A percentile compares a stretch with the other conserved stretches of the same genome.
Conservation (phyloP, 2,329 filamentous ascomycete species). For the Akanthomyces dipterigenus region DNA sequence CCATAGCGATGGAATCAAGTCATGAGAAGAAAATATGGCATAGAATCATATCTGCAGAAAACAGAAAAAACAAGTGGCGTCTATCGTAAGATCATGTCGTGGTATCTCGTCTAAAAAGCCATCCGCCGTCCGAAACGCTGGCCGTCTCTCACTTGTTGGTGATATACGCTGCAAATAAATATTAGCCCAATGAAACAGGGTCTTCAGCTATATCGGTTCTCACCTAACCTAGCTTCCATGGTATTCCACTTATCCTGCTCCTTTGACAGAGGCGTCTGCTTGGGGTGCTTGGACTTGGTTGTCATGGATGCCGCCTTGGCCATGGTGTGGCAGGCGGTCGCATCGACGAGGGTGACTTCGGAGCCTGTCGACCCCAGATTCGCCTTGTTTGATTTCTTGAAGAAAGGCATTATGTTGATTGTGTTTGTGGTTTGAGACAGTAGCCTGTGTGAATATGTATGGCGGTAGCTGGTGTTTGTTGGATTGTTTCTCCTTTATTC, state of each 20-base stretch:
- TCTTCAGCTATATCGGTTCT: neutral
- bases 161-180: neutral
- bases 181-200: neutral
- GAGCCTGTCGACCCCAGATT: neutral
- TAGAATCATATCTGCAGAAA: neutral
- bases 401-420: neutral
- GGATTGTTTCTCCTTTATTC: neutral
- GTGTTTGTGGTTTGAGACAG: neutral
- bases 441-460: neutral
- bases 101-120: slow-evolving; percentile 4
- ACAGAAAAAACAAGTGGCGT: neutral
- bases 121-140: neutral
- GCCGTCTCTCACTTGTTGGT: slow-evolving; percentile 5
- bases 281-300: neutral
- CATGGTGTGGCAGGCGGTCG: neutral
- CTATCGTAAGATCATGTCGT: slow-evolving; percentile 2
- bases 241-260: slow-evolving; percentile 6
- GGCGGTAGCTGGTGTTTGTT: neutral
- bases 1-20: neutral
- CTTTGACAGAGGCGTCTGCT: neutral
- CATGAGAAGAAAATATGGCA: neutral
- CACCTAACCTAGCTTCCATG: slow-evolving; percentile 7
- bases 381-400: slow-evolving; percentile 1
- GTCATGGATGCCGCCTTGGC: neutral
- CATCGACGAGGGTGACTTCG: slow-evolving; percentile 8